Evolutionary conservation across 1,284 basidiomycete species (phyloP), one percentile per base, ranked within the genome.

Genomic region (Cryptococcus hybrid): DNA sequence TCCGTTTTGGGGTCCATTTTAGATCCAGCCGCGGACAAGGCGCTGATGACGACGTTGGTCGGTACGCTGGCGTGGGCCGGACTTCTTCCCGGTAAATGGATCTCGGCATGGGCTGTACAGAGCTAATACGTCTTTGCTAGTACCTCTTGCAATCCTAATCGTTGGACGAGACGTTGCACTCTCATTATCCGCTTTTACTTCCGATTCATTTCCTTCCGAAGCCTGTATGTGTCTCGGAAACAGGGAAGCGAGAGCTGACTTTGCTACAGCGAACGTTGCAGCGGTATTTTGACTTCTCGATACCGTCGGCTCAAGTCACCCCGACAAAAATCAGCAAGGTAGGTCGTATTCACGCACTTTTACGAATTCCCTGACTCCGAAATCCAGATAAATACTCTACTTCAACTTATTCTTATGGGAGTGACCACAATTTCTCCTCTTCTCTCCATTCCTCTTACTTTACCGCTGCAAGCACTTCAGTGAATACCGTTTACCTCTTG

Each of bases 1-100:
- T 88, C 90, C 8, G 92, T 98, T 8, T 82, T 99, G 39, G 95
- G 95, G 8, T 90, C 90, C 9, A 94, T 99, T 58, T 83, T 98
- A 6, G 96, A 99, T 75, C 95, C 95, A 7, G 92, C 94, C 0
- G 95, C 96, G 2, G 95, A 99, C 83, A 99, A 99, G 79, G 83
- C 86, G 30, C 80, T 99, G 47, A 90, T 99, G 88, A 96, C 95
- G 1, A 97, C 94, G 0, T 82, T 99, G 73, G 92, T 92, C 1
- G 81, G 95, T 49, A 89, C 92, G 1, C 80, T 99, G 56, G 86
- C 90, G 0, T 84, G 89, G 81, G 88, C 89, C 64, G 87, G 86
- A 7, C 80, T 95, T 63, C 79, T 99, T 36, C 93, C 95, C n/a
- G 66, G 93, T 94, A 66, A 51, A 79, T 68, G 12, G 18, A 2